phyloP scores from a whole-genome alignment of 345 rosid species.

The Luvunga scandens region DNA sequence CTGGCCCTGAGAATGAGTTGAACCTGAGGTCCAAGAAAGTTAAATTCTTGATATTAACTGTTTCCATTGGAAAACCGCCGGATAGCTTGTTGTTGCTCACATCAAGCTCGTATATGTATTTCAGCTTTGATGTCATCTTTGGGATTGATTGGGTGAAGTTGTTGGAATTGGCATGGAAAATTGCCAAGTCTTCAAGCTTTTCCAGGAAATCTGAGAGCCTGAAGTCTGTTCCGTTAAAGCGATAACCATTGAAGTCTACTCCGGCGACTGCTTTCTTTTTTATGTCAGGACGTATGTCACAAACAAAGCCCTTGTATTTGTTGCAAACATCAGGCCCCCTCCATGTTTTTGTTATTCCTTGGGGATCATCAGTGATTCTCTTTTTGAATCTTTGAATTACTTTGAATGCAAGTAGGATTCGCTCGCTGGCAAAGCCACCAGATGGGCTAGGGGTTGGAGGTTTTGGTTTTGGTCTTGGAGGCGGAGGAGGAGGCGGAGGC shows the following conservation, averaged over 20 bases:
- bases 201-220: slow-evolving; percentile 26
- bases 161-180: slow-evolving; percentile 58
- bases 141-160: slow-evolving; percentile 32
- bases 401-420: background rate
- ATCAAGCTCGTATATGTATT: slow-evolving; percentile 50
- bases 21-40: slow-evolving; percentile 55
- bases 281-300: slow-evolving; percentile 26
- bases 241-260: slow-evolving; percentile 42
- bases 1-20: slow-evolving; percentile 35
- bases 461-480: background rate
- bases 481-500: fast-evolving
- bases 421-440: background rate
- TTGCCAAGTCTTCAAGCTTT: slow-evolving; percentile 32
- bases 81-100: slow-evolving; percentile 47
- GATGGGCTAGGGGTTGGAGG: background rate
- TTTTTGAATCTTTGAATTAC: slow-evolving; percentile 29
- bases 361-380: slow-evolving; percentile 1
- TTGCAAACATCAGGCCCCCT: slow-evolving; percentile 18
- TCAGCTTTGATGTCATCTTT: background rate
- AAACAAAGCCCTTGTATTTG: slow-evolving; percentile 35
- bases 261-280: slow-evolving; percentile 26
- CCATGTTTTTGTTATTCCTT: slow-evolving; percentile 22
- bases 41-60: slow-evolving; percentile 24
- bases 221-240: slow-evolving; percentile 17
- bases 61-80: slow-evolving; percentile 35